phyloP scores from a whole-genome alignment of 2,329 filamentous ascomycete genomes.

The Neopestalotiopsis sp. region DNA sequence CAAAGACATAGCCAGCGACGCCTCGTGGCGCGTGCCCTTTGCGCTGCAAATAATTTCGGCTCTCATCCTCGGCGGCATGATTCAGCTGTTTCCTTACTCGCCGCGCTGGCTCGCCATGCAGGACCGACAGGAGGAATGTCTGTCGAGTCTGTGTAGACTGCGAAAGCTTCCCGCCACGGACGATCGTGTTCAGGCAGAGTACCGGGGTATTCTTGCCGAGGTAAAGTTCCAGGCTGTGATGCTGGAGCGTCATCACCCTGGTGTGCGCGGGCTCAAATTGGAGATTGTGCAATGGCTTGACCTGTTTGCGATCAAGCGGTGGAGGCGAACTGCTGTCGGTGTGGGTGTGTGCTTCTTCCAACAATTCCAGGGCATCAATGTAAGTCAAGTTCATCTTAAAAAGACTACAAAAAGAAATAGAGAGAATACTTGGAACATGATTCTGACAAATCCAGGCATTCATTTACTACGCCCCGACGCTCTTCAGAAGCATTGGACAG shows the following conservation, averaged over 20 bases:
- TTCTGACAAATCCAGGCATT: conserved; percentile 31
- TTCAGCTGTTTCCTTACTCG: conserved; percentile 51
- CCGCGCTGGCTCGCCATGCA: conserved; percentile 50
- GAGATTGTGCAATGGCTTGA: conserved; percentile 52
- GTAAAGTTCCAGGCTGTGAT: conserved; percentile 50
- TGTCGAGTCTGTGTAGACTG: conserved; percentile 43
- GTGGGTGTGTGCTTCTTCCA: conserved; percentile 49
- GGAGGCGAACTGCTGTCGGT: conserved; percentile 46
- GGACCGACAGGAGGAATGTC: conserved; percentile 44
- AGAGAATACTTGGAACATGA: neutral
- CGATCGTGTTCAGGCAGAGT: conserved; percentile 50
- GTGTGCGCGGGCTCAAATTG: conserved; percentile 41
- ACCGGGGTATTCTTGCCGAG: conserved; percentile 55
- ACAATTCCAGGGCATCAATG: conserved; percentile 47
- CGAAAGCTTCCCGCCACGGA: conserved; percentile 48
- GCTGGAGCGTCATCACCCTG: conserved; percentile 42
- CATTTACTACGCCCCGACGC: conserved; percentile 53
- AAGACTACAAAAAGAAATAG: neutral
- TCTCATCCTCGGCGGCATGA: conserved; percentile 43
- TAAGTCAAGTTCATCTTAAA: neutral
- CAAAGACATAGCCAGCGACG: conserved; percentile 44
- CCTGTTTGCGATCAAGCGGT: conserved; percentile 50
- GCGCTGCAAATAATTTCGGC: conserved; percentile 50
- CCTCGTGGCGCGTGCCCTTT: conserved; percentile 52
- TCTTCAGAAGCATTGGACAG: conserved; percentile 47